A percentile compares a stretch with the other conserved stretches of the same genome.
These are phyloP conservation scores for Leavenworthia alabamica DNA, from an alignment of 345 rosid species.

Conservation along the genomic window DNA sequence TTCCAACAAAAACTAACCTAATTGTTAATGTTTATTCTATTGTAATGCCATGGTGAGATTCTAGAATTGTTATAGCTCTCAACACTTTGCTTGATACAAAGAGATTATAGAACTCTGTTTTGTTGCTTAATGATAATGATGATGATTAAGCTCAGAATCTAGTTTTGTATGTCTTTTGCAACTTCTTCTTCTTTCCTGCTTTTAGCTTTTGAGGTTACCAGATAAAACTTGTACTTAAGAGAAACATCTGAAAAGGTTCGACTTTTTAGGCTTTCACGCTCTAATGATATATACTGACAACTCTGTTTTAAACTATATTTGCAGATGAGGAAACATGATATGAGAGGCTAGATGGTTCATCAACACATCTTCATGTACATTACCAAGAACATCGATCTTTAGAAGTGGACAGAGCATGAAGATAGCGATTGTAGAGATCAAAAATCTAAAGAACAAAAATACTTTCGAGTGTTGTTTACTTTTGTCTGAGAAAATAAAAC, in stretches of 20 bases:
- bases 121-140: neutral
- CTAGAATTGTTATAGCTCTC: neutral
- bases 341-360: neutral
- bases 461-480: constrained; percentile 4
- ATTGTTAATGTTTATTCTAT: neutral
- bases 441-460: neutral
- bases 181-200: neutral
- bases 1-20: neutral
- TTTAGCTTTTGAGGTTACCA: neutral
- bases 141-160: neutral
- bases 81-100: neutral
- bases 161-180: neutral
- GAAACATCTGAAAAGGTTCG: neutral
- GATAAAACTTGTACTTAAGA: neutral
- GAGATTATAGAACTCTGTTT: neutral
- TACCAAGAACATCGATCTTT: neutral
- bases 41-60: neutral
- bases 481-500: neutral
- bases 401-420: neutral
- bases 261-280: neutral
- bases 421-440: neutral
- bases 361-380: constrained; percentile 11
- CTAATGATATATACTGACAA: neutral
- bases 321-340: neutral
- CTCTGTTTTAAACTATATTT: neutral